Evolutionary conservation across 129 eudicot species (phyloP), one percentile per base, ranked within the genome.

Genomic region (Flaveria ramosissima): DNA sequence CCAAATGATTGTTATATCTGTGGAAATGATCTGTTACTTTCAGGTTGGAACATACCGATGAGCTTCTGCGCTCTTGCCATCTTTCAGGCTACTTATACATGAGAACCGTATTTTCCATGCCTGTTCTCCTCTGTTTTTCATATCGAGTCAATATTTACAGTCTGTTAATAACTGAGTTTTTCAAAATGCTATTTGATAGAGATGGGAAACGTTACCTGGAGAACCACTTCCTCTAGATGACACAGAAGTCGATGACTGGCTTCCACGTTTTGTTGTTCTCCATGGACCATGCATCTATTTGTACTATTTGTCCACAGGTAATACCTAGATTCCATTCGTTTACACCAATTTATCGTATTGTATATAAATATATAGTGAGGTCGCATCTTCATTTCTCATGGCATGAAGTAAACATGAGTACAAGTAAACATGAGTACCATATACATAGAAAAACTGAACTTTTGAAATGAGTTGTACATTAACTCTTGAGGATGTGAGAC

Each of bases 121-220:
- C 67, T 41, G 16, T 15, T 47, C 63, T 51, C 6, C 21, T 17
- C 9, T 71, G 59, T 73, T 9, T 52, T 6, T 43, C 20, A 48
- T 61, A 47, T 53, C 21, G 3, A 72, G 20, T 42, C 45, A 6
- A 7, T 42, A 27, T 24, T 70, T 32, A 8, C 42, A 23, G n/a
- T 53, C 7, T 55, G 51, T n/a, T 12, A 51, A 47, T 47, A 19
- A 56, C 69, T 24, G 10, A 15, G 10, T 69, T 17, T 30, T 30
- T 21, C 51, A 10, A 62, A 80, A n/a, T 46, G 57, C 9, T 55
- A 2, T 71, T 60, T 68, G 6, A 19, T 36, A 94, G 98, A 89
- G 98, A 89, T 94, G 98, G 98, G 92, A 86, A 64, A 77, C 98
- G 47, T 89, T 94, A 82, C 98, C 98, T 17, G 98, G 98, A 42